Evolutionary conservation across 768 basidiomycete species (phyloP), one percentile per base, ranked within the genome.

Genomic region (Coprinellus micaceus): DNA sequence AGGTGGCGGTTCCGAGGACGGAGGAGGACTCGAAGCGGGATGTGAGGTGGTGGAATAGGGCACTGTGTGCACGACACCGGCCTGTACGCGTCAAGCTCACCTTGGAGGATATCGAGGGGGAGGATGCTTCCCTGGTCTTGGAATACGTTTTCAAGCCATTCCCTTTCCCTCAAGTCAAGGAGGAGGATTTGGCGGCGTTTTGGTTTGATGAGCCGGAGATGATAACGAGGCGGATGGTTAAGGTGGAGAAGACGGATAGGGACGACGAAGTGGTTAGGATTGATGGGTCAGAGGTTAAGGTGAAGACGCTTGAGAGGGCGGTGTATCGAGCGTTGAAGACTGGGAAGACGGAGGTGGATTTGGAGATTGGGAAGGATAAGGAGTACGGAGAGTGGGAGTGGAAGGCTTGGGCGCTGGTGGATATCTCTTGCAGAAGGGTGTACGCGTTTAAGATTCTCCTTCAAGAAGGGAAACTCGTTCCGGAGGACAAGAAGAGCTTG

Each of bases 401-500:
- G 75, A 61, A 63, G 1, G 69, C 69, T 2, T 76, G 65, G 65
- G 75, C 74, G 4, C 61, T 76, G 37, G 65, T 76, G 25, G 74
- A 76, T 52, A 66, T 72, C 25, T 73, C 72, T 17, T 76, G 74
- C 57, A 66, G 69, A 17, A 61, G 71, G 0, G 71, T 76, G 6
- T 76, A 76, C 41, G 75, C 71, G 2, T 69, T 76, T 66, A 76
- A 76, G 57, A 63, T 76, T 29, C 62, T 74, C 30, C 33, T 76
- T 26, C 62, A 65, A 17, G 67, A 73, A 60, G 67, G 69, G 6
- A 62, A 64, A 15, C 61, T 55, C 19, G 66, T 64, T 2, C 43
- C 57, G 0, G 61, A 56, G 12, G 48, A 44, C 17, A 41, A 59
- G 51, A 70, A 71, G 52, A 63, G 63, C 28, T 63, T 67, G 22